Evolutionary conservation across 1,284 basidiomycete genomes (phyloP).

Genomic region (Ustilago xerochloae): DNA sequence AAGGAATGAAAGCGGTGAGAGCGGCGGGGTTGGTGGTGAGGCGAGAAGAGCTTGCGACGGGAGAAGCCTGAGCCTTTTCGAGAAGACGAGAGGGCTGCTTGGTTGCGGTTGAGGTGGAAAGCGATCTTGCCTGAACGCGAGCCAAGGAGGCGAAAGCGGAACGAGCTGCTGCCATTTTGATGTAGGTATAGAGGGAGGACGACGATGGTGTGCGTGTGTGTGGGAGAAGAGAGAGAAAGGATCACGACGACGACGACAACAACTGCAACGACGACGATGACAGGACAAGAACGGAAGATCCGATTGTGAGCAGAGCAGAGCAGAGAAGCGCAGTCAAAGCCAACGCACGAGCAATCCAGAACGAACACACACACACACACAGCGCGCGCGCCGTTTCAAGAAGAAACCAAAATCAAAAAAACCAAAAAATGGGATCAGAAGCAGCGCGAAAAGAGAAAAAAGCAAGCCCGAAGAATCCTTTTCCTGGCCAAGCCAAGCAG

Average conservation of each 20-base stretch:
- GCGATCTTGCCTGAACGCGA: conserved; percentile 32
- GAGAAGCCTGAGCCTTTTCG: conserved; percentile 24
- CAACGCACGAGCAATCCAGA: neutral
- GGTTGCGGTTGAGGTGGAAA: conserved; percentile 36
- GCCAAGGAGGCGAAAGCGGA: conserved; percentile 51
- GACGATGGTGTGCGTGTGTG: neutral
- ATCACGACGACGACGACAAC: neutral
- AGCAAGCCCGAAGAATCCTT: conserved; percentile 4
- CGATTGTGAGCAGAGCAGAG: neutral
- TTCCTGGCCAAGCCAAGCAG: conserved; percentile 2
- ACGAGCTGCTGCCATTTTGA: conserved; percentile 42
- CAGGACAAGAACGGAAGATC: neutral
- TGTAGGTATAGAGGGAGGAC: neutral
- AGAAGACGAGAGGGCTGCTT: conserved; percentile 50
- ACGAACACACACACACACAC: conserved; percentile 6
- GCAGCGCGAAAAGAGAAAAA: conserved; percentile 1
- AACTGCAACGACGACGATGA: neutral
- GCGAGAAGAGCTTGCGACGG: conserved; percentile 45
- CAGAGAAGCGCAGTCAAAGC: neutral
- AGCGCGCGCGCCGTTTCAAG: conserved; percentile 2
- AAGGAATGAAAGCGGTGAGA: conserved; percentile 48
- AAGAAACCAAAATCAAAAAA: neutral
- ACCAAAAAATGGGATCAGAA: neutral
- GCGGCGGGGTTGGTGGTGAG: conserved; percentile 49
- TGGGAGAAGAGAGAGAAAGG: neutral